Evolutionary conservation across 2,329 filamentous ascomycete species (phyloP).

Genomic region (Rutstroemia sp.): DNA sequence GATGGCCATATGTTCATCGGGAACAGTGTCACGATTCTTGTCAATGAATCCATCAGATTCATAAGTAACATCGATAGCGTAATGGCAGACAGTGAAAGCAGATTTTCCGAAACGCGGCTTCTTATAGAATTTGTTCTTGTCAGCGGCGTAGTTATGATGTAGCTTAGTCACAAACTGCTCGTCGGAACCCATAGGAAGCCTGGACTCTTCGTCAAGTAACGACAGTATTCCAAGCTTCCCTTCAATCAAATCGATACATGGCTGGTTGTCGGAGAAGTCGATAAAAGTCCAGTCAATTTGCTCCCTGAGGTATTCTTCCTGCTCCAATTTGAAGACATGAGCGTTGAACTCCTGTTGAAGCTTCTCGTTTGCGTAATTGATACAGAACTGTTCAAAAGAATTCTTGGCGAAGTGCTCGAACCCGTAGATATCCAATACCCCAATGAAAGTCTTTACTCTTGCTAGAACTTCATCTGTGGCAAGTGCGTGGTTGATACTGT

Average conservation of each 20-base stretch:
- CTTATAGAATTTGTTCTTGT: constrained; percentile 97
- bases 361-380: constrained; percentile 99
- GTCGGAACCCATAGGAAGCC: constrained; percentile 93
- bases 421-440: constrained; percentile 97
- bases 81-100: constrained; percentile 96
- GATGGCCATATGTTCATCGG: constrained; percentile 95
- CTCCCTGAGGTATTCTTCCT: constrained; percentile 94
- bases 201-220: constrained; percentile 90
- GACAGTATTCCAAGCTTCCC: constrained; percentile 91
- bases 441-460: constrained; percentile 84
- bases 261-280: constrained; percentile 98
- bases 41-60: constrained; percentile 99
- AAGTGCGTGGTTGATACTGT: constrained; percentile 85
- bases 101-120: constrained; percentile 97
- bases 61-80: constrained; percentile 95
- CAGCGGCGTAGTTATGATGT: constrained; percentile 82
- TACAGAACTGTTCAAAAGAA: constrained; percentile 99
- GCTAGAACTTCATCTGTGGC: constrained; percentile 81
- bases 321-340: constrained; percentile 97
- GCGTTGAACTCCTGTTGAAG: constrained; percentile 98
- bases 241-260: constrained; percentile 97
- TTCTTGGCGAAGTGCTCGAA: constrained; percentile 99
- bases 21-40: constrained; percentile 98
- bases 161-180: constrained; percentile 96
- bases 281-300: constrained; percentile 99